Evolutionary conservation across 169 alveolate genomes (phyloP), one percentile per base, ranked within the genome.

Genomic region (Plasmodium relictum): DNA sequence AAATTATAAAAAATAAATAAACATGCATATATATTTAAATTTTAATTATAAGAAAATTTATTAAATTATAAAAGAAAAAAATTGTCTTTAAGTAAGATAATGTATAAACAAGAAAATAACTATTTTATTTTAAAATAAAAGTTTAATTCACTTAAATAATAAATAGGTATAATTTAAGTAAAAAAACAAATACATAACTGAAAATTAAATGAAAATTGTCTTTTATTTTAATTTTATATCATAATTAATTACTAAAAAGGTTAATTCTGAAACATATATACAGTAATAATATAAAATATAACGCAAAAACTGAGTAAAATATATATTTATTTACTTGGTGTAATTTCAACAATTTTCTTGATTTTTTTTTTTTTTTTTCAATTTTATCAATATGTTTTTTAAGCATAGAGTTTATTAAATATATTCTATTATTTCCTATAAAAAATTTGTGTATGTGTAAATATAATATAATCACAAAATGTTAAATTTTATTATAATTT

Each of bases 321-420:
- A 83, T 52, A 83, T 66, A 83, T 18, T 41, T 50, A 20, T 83
- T 83, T 83, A 83, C 91, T 72, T 83, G 72, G 18, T 74, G 42
- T 16, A 48, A 69, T 8, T 83, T 68, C 16, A 56, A 59, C 37
- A 83, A 68, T 26, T 48, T 83, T 68, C 18, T 68, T 31, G 52
- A 10, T 5, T 83, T 83, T 42, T 58, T 62, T 39, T 61, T 68
- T 69, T 83, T 62, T 68, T 58, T 83, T 62, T 48, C 56, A 68
- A 52, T 45, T 37, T 31, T 83, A 18, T 26, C 59, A 1, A 37
- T 68, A 42, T 18, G 69, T 58, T 83, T 83, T 54, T 50, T 68
- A 18, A 83, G 56, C 22, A 68, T 52, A 68, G 80, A 54, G 24
- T 83, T 68, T 18, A 54, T 83, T 56, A 83, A 68, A 56, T 50